Conservation (phyloP, 2,329 filamentous ascomycete species). For the Madurella fahalii region DNA sequence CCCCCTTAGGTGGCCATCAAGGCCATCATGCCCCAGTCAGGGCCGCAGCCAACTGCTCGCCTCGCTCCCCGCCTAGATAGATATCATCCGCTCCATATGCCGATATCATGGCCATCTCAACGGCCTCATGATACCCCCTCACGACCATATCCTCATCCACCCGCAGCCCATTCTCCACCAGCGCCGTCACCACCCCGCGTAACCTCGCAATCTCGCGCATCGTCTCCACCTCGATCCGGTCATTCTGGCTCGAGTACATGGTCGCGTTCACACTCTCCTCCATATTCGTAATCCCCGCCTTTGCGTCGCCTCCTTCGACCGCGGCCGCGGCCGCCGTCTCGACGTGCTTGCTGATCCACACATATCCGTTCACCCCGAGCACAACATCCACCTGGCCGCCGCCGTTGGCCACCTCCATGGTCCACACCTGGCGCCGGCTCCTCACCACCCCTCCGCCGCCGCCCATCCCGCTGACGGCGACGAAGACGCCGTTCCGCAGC, state of each 20-base stretch:
- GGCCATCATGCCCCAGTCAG: constrained; percentile 28
- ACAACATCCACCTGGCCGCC: constrained; percentile 74
- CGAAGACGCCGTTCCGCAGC: constrained; percentile 86
- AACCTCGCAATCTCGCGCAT: constrained; percentile 85
- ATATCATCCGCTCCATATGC: constrained; percentile 53
- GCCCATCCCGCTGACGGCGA: constrained; percentile 74
- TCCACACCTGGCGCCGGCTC: constrained; percentile 82
- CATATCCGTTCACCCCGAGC: constrained; percentile 92
- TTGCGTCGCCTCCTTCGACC: constrained; percentile 33
- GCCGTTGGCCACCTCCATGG: constrained; percentile 55
- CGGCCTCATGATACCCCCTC: constrained; percentile 73
- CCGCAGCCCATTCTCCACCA: constrained; percentile 76
- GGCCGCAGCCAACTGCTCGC: constrained; percentile 46
- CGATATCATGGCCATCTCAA: constrained; percentile 66
- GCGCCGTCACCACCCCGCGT: constrained; percentile 71
- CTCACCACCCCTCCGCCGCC: constrained; percentile 84
- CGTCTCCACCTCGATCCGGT: constrained; percentile 70
- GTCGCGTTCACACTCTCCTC: constrained; percentile 82
- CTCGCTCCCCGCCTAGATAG: constrained; percentile 57
- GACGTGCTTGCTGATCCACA: constrained; percentile 87
- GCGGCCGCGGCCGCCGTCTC: constrained; percentile 42
- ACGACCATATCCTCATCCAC: constrained; percentile 90
- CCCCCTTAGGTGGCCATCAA: background rate
- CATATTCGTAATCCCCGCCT: constrained; percentile 67
- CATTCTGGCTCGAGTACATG: constrained; percentile 94